Conservation (phyloP, 2,329 filamentous ascomycete genomes). For the Claviceps citrina region DNA sequence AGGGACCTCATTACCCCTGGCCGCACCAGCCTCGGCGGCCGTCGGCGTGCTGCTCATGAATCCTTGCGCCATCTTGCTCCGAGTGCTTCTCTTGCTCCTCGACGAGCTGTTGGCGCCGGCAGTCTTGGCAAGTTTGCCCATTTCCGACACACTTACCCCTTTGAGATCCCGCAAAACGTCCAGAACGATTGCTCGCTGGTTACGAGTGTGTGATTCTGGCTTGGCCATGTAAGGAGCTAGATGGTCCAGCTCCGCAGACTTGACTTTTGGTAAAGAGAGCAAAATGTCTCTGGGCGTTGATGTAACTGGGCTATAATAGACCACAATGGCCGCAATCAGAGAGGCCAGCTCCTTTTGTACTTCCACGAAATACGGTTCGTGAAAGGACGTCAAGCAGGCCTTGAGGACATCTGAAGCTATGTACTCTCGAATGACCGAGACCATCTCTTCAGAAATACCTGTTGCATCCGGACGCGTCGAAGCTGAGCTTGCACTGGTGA, state of each 20-base stretch:
- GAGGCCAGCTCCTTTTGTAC: slow-evolving; percentile 82
- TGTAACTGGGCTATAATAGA: slow-evolving; percentile 56
- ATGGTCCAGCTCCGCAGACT: slow-evolving; percentile 48
- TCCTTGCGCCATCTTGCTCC: slow-evolving; percentile 44
- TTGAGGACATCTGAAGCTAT: slow-evolving; percentile 79
- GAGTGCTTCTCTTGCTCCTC: slow-evolving; percentile 14
- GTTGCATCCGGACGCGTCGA: slow-evolving; percentile 21
- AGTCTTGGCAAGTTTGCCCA: slow-evolving; percentile 61
- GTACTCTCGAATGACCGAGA: slow-evolving; percentile 66
- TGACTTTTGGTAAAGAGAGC: slow-evolving; percentile 65
- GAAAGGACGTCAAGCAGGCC: slow-evolving; percentile 75
- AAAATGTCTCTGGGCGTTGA: slow-evolving; percentile 60
- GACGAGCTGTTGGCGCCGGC: slow-evolving; percentile 19
- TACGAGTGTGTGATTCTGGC: slow-evolving; percentile 46
- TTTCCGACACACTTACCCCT: slow-evolving; percentile 83
- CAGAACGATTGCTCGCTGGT: slow-evolving; percentile 67
- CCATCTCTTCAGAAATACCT: slow-evolving; percentile 36
- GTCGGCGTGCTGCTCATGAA: slow-evolving; percentile 43
- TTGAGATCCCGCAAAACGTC: slow-evolving; percentile 75
- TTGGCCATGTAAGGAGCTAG: slow-evolving; percentile 46
- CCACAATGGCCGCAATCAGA: slow-evolving; percentile 73
- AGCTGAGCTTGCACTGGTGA: slow-evolving; percentile 14
- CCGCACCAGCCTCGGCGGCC: slow-evolving; percentile 15
- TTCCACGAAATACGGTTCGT: slow-evolving; percentile 94
- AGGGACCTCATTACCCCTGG: slow-evolving; percentile 13